These are phyloP conservation scores for Blastocystis sp. DNA, from an alignment of 352 stramenopile species.

Conservation along the genomic window DNA sequence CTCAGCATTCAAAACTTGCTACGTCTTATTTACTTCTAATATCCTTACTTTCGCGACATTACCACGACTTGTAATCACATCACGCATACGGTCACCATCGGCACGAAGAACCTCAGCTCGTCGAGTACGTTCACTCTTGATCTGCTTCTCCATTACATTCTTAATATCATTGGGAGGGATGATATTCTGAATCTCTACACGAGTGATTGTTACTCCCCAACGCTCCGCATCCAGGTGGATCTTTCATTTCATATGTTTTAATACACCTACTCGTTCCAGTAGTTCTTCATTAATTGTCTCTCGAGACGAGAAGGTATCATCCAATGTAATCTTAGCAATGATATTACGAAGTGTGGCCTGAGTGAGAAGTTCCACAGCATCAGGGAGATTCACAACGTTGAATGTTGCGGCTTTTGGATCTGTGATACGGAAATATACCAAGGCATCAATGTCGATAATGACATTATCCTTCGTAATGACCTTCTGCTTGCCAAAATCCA, in stretches of 20 bases:
- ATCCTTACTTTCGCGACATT: constrained; percentile 61
- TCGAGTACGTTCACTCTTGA: constrained; percentile 65
- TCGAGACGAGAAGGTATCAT: constrained; percentile 67
- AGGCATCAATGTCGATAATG: constrained; percentile 66
- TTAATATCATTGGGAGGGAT: constrained; percentile 66
- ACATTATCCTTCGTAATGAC: constrained; percentile 69
- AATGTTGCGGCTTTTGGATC: constrained; percentile 66
- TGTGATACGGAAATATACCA: constrained; percentile 67
- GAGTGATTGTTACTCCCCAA: constrained; percentile 66
- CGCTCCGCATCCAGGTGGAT: constrained; percentile 65
- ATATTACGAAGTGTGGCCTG: constrained; percentile 67
- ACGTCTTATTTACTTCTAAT: background rate
- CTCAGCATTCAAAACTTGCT: constrained; percentile 65
- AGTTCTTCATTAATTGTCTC: constrained; percentile 66
- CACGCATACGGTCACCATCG: constrained; percentile 65
- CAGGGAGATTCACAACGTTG: constrained; percentile 66
- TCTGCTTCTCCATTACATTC: constrained; percentile 66
- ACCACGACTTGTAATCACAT: constrained; percentile 65
- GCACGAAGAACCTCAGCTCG: constrained; percentile 65
- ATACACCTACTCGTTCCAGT: constrained; percentile 2
- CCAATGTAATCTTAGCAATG: constrained; percentile 67
- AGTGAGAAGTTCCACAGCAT: constrained; percentile 66
- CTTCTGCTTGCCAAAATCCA: constrained; percentile 64
- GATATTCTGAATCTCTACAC: constrained; percentile 68
- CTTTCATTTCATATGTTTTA: background rate